Conservation (phyloP, 768 basidiomycete genomes). For the Boletus reticulatus region DNA sequence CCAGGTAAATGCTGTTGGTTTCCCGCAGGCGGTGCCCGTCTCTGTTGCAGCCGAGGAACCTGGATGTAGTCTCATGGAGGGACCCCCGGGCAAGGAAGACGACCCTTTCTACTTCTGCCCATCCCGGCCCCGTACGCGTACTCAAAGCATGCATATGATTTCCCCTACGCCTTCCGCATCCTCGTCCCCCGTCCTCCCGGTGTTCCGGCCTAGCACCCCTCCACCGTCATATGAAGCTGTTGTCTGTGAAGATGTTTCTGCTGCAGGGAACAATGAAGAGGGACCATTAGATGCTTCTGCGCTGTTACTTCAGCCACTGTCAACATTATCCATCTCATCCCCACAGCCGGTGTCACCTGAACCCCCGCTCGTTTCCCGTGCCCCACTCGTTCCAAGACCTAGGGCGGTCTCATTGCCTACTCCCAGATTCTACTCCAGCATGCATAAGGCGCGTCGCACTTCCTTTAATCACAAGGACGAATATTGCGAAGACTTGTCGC, state of each 20-base stretch:
- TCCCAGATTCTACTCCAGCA: not conserved
- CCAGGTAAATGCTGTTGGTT: conserved; percentile 16
- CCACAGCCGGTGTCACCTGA: conserved; percentile 1
- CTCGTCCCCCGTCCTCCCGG: conserved; percentile 14
- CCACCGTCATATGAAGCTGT: conserved; percentile 23
- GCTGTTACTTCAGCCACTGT: conserved; percentile 28
- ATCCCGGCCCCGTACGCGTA: conserved; percentile 24
- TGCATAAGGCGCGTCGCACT: conserved; percentile 12
- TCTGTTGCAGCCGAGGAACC: not conserved
- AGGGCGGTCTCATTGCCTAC: conserved; percentile 29
- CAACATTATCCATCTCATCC: conserved; percentile 15
- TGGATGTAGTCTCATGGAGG: not conserved
- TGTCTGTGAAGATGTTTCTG: not conserved
- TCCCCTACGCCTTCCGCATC: conserved; percentile 5
- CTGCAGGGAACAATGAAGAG: not conserved
- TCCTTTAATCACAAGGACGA: conserved; percentile 18
- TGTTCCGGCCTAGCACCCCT: conserved; percentile 26
- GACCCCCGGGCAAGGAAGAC: conserved; percentile 14
- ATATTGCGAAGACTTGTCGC: conserved; percentile 29
- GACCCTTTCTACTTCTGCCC: conserved; percentile 26
- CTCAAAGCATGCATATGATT: conserved; percentile 26
- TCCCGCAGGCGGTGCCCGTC: conserved; percentile 14
- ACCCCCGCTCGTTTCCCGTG: conserved; percentile 10
- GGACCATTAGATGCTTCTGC: conserved; percentile 22
- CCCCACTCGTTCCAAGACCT: conserved; percentile 16